phyloP scores from a whole-genome alignment of 2,329 filamentous ascomycete species.

The Aspergillus oerlinghausenensis region DNA sequence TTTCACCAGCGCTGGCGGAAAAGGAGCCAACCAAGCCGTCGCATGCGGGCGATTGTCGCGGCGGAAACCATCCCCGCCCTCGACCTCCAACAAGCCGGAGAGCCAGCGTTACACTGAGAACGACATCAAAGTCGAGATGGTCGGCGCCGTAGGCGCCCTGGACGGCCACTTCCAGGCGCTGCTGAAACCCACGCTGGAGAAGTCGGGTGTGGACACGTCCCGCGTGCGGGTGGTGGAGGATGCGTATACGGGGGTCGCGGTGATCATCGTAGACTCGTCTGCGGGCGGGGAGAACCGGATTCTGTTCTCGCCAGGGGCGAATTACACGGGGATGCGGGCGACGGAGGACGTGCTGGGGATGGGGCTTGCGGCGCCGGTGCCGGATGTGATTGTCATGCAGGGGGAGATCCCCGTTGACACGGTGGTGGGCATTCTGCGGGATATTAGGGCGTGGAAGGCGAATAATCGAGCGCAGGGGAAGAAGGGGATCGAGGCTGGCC shows the following conservation, averaged over 20 bases:
- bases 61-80: slow-evolving; percentile 28
- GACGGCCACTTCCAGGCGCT: slow-evolving; percentile 60
- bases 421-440: slow-evolving; percentile 56
- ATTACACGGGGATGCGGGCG: slow-evolving; percentile 47
- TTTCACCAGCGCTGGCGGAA: slow-evolving; percentile 78
- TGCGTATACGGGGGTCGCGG: slow-evolving; percentile 63
- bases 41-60: slow-evolving; percentile 79
- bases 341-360: slow-evolving; percentile 35
- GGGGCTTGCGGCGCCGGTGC: slow-evolving; percentile 38
- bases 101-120: slow-evolving; percentile 11
- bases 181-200: slow-evolving; percentile 55
- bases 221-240: slow-evolving; percentile 46
- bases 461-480: slow-evolving; percentile 42
- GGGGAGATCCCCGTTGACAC: slow-evolving; percentile 69
- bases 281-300: slow-evolving; percentile 71
- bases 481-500: slow-evolving; percentile 32
- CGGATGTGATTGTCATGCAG: slow-evolving; percentile 68
- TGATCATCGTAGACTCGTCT: slow-evolving; percentile 70
- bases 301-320: slow-evolving; percentile 67
- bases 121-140: slow-evolving; percentile 58
- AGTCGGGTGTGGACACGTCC: slow-evolving; percentile 59
- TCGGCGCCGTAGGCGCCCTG: slow-evolving; percentile 62
- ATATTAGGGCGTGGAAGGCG: slow-evolving; percentile 27
- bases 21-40: slow-evolving; percentile 93
- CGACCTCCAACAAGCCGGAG: slow-evolving; percentile 3